These are phyloP conservation scores for Xylariales sp. DNA, from an alignment of 2,329 filamentous ascomycete species.

Conservation along the genomic window DNA sequence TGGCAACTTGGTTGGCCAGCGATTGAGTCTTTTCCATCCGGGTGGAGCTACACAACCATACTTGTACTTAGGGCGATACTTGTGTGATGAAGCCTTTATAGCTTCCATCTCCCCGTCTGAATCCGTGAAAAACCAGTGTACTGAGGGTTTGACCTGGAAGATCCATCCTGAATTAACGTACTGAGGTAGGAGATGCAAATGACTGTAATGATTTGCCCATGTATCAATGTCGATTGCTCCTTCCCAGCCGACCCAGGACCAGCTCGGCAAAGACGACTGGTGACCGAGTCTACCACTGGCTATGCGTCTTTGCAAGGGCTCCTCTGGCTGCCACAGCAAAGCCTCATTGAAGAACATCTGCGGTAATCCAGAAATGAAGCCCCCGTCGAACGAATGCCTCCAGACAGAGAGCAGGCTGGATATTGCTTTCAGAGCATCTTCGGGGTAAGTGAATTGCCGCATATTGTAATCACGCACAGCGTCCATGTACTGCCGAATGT, in stretches of 20 bases:
- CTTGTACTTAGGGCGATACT: neutral
- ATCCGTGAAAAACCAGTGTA: neutral
- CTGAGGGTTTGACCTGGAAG: neutral
- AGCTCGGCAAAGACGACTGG: neutral
- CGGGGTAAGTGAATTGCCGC: neutral
- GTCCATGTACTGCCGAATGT: constrained; percentile 1
- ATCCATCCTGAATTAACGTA: neutral
- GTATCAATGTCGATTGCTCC: neutral
- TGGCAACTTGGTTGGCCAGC: neutral
- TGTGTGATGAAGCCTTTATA: neutral
- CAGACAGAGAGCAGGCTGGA: neutral
- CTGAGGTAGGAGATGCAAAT: neutral
- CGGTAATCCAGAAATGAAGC: neutral
- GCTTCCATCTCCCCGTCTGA: neutral
- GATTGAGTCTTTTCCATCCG: neutral
- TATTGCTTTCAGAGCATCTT: neutral
- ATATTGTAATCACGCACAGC: neutral
- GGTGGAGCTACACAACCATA: neutral
- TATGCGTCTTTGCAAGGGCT: neutral
- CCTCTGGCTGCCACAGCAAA: neutral
- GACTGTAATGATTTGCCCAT: neutral
- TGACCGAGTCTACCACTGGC: neutral
- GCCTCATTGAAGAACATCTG: neutral
- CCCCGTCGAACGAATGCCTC: neutral
- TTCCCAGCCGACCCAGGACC: constrained; percentile 1